These are phyloP conservation scores for Cubamyces sp. DNA, from an alignment of 768 basidiomycete species.

Conservation along the genomic window DNA sequence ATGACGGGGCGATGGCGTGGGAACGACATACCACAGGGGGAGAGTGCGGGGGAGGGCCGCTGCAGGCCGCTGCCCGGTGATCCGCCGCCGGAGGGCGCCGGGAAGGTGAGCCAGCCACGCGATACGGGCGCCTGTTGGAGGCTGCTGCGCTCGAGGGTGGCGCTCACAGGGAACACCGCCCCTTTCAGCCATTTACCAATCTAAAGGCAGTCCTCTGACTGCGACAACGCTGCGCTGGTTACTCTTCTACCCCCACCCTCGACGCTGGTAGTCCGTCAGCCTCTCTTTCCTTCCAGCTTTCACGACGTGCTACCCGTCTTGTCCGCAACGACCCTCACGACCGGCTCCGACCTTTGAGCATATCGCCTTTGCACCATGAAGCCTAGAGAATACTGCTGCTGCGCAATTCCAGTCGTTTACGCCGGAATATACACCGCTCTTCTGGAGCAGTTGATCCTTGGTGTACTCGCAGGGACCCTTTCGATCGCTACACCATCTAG, in stretches of 20 bases:
- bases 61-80: no score
- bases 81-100: neutral
- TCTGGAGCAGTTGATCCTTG: conserved; percentile 72
- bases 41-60: neutral
- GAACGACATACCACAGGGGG: conserved; percentile 1
- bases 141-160: neutral
- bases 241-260: conserved; percentile 1
- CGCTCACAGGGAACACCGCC: conserved; percentile 6
- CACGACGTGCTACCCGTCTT: conserved; percentile 4
- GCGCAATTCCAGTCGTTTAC: conserved; percentile 90
- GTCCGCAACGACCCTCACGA: conserved; percentile 17
- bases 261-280: conserved; percentile 15
- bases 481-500: conserved; percentile 80
- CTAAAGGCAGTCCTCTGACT: conserved; percentile 5
- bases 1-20: conserved; percentile 24
- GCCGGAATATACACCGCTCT: conserved; percentile 85
- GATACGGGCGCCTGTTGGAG: neutral
- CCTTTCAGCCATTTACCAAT: conserved; percentile 4
- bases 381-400: conserved; percentile 88
- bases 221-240: conserved; percentile 11
- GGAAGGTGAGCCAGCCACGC: neutral
- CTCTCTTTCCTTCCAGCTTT: conserved; percentile 11
- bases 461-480: conserved; percentile 70
- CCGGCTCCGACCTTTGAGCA: neutral
- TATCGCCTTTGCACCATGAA: conserved; percentile 51